phyloP scores from a whole-genome alignment of 805 yeast species.

The Kluyveromyces nonfermentans region DNA sequence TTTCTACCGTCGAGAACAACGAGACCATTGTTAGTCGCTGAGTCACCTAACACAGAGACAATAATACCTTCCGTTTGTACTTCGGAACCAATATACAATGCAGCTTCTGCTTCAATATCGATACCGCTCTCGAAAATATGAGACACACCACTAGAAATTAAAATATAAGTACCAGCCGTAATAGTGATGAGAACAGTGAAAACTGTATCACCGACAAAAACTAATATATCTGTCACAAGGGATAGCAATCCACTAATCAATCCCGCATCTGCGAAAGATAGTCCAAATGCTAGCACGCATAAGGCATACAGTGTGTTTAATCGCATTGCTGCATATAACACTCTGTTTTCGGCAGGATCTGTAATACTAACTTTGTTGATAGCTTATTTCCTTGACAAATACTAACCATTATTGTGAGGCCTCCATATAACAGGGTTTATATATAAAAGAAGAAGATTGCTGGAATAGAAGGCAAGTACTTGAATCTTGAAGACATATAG shows the following conservation, averaged over 20 bases:
- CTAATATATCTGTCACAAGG: not conserved
- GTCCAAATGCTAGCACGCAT: not conserved
- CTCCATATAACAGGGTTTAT: too few species aligned
- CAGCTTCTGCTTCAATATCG: slow-evolving; percentile 5
- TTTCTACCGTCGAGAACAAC: slow-evolving; percentile 10
- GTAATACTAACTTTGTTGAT: too few species aligned
- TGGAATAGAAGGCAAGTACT: too few species aligned
- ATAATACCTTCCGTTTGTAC: slow-evolving; percentile 5
- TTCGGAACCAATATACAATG: slow-evolving; percentile 8
- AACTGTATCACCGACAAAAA: slow-evolving; percentile 1
- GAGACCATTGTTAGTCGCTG: slow-evolving; percentile 7
- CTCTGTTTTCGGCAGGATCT: not conserved
- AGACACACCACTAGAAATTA: slow-evolving; percentile 7
- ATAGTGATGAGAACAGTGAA: slow-evolving; percentile 4
- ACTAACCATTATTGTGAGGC: too few species aligned
- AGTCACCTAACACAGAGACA: slow-evolving; percentile 4
- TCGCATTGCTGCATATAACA: not conserved
- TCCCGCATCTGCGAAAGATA: not conserved
- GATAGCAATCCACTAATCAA: not conserved
- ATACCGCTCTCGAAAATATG: slow-evolving; percentile 4
- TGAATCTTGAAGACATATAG: too few species aligned
- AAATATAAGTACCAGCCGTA: slow-evolving; percentile 6
- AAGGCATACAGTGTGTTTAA: not conserved
- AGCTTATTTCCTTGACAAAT: too few species aligned
- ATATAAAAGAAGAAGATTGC: too few species aligned